Conservation (phyloP, 2,329 filamentous ascomycete genomes). For the Verticillium tricorpus region DNA sequence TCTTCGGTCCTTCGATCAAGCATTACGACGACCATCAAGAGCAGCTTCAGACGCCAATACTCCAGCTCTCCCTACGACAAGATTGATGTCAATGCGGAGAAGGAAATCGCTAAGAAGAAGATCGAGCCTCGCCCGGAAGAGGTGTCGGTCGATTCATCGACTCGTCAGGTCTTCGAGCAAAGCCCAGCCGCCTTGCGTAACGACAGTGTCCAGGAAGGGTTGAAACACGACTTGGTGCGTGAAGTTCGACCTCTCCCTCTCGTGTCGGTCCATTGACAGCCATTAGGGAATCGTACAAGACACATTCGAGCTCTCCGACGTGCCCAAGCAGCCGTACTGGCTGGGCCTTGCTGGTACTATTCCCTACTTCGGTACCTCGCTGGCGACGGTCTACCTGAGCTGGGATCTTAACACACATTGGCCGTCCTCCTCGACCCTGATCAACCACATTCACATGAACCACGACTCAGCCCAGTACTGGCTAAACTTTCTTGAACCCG, state of each 20-base stretch:
- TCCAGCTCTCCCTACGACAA: conserved; percentile 20
- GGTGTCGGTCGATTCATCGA: conserved; percentile 55
- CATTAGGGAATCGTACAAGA: conserved; percentile 60
- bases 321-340: conserved; percentile 63
- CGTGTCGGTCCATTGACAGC: conserved; percentile 1
- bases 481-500: conserved; percentile 72
- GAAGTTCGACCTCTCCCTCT: not conserved
- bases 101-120: conserved; percentile 46
- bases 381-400: conserved; percentile 76
- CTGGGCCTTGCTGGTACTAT: conserved; percentile 75
- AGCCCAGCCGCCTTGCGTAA: conserved; percentile 15
- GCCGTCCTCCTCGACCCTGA: conserved; percentile 55
- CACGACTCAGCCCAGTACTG: conserved; percentile 68
- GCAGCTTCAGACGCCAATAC: conserved; percentile 6
- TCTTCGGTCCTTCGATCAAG: not conserved
- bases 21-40: not conserved
- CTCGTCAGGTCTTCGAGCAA: conserved; percentile 45
- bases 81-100: conserved; percentile 54
- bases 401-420: conserved; percentile 73
- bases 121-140: conserved; percentile 55
- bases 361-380: conserved; percentile 79
- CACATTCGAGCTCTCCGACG: conserved; percentile 59
- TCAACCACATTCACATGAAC: conserved; percentile 63
- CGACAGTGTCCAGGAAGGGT: conserved; percentile 23
- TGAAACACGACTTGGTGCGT: conserved; percentile 54